These are phyloP conservation scores for Calocera cornea DNA, from an alignment of 768 basidiomycete genomes.

Conservation along the genomic window DNA sequence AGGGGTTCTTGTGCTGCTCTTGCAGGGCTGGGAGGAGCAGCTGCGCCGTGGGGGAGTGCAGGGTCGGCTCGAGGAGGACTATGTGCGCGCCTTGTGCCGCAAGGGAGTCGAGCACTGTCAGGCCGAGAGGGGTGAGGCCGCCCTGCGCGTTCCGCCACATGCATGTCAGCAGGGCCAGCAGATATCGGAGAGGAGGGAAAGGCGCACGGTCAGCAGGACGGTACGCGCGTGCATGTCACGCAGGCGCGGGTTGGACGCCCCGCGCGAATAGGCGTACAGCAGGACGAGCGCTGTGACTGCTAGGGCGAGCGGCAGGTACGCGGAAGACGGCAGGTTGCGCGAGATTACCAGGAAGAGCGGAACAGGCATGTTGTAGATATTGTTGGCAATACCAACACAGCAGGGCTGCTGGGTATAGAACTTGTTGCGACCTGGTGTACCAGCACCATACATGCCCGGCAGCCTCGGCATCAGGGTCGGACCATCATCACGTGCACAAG, in stretches of 20 bases:
- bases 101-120: constrained; percentile 50
- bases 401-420: too few relatives aligned
- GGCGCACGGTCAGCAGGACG: constrained; percentile 54
- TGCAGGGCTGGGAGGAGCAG: constrained; percentile 55
- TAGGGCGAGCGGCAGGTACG: background rate
- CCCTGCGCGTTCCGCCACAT: constrained; percentile 35
- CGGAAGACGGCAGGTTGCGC: background rate
- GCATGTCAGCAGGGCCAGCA: background rate
- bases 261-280: background rate
- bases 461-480: too few relatives aligned
- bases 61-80: constrained; percentile 49
- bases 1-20: constrained; percentile 53
- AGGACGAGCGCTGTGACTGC: background rate
- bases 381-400: too few relatives aligned
- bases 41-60: constrained; percentile 36
- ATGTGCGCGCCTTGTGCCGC: constrained; percentile 67
- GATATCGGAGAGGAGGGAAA: background rate
- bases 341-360: background rate
- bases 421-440: too few relatives aligned
- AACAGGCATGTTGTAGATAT: background rate
- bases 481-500: too few relatives aligned
- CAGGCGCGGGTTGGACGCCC: constrained; percentile 34
- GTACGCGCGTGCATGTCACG: constrained; percentile 60
- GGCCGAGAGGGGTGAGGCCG: constrained; percentile 57
- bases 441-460: too few relatives aligned